Base-by-base conservation (phyloP, 2,329 filamentous ascomycete species). In the Trichoderma afroharzianum region DNA sequence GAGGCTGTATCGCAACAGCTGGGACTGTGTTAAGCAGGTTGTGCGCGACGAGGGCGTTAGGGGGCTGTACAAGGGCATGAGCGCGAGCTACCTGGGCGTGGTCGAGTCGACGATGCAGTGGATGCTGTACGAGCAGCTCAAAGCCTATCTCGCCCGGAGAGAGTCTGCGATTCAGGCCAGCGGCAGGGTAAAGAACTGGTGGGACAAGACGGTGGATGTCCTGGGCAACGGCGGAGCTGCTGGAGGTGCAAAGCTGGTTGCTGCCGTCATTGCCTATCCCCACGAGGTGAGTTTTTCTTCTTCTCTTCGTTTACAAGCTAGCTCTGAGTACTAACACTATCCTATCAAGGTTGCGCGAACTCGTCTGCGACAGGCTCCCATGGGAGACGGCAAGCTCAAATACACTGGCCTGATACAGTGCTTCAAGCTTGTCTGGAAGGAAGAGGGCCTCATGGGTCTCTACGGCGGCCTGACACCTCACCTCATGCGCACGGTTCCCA, bases 81-180 rank as follows among this genome's bases (percentile, higher is more conserved):
- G 92, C 75, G 95, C 95, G 39, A 96, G 93, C 78, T 98, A 98
- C 79, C 85, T 98, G 0, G 95, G 95, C 28, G 94, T 97, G 24
- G 92, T 92, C 3, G 95, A 98, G 84, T 95, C 91, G 75, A 96
- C 95, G 6, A 82, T 97, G 77, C 95, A 98, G 80, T 97, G 94
- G 94, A 91, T 97, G 78, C 83, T 98, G 76, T 98, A 98, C 82
- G 95, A 98, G 83, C 92, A 95, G 81, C 90, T 97, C 86, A 98
- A 98, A 86, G 85, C 88, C 28, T 85, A 85, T n/a, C 83, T 98
- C 39, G 88, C 87, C 59, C 82, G 83, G 58, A 85, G 94, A 72
- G 91, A 92, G 80, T 86, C 86, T 76, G 83, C 82, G 66, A 86
- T 88, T 63, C 85, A 79, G 73, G 82, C 74, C 76, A 90, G 81